Conservation (phyloP, 345 rosid genomes). For the Reutealis trisperma region DNA sequence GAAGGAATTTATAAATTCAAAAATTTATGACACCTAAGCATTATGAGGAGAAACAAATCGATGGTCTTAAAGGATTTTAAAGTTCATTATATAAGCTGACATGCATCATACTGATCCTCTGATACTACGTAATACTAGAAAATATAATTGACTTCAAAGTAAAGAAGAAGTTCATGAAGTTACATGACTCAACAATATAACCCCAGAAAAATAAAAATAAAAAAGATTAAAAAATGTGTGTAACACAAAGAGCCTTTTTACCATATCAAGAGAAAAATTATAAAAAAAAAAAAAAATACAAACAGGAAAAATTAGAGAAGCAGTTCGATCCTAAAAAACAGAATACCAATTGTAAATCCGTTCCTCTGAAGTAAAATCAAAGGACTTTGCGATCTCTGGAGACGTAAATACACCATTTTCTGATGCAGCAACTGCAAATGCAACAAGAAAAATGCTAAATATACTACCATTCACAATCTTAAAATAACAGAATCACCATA, state of each 20-base stretch:
- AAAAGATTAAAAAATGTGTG: too few relatives aligned
- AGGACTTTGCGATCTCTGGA: constrained; percentile 76
- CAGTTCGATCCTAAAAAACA: neutral
- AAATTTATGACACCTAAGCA: neutral
- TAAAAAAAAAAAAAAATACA: neutral
- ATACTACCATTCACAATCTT: neutral
- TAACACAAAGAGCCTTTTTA: neutral
- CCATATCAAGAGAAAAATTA: neutral
- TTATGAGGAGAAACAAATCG: neutral
- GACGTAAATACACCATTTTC: constrained; percentile 63
- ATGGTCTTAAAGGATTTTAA: neutral
- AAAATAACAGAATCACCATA: neutral
- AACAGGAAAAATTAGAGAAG: neutral
- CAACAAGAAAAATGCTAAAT: neutral
- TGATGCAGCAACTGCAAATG: constrained; percentile 55
- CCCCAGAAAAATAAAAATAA: too few relatives aligned
- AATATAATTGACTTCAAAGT: neutral
- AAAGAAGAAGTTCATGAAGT: neutral
- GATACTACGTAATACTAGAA: neutral
- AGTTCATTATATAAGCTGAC: neutral
- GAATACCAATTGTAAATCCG: constrained; percentile 84
- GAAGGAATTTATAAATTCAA: neutral
- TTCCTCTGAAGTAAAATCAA: constrained; percentile 88
- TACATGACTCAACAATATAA: too few relatives aligned
- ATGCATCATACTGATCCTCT: neutral